Evolutionary conservation across 2,329 filamentous ascomycete genomes (phyloP).

Genomic region (Cladobotryum protrusum): DNA sequence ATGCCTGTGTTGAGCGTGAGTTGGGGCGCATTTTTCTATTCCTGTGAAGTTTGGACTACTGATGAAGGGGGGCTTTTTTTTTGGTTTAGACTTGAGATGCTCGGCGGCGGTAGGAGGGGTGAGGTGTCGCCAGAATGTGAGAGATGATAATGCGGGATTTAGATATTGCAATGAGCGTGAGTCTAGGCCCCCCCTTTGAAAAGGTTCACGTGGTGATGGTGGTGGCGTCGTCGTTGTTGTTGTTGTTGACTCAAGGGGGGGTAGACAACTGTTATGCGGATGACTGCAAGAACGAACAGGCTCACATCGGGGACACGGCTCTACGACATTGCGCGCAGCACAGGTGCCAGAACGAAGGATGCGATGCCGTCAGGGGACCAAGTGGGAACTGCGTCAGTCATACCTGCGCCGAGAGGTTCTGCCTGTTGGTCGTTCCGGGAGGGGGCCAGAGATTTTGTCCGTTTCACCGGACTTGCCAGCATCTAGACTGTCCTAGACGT

Average conservation of each 20-base stretch:
- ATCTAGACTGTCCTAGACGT: conserved; percentile 18
- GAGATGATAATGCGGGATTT: conserved; percentile 14
- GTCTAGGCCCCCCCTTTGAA: conserved; percentile 2
- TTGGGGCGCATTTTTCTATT: background rate
- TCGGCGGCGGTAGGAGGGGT: conserved; percentile 19
- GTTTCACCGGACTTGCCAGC: conserved; percentile 22
- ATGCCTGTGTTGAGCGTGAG: conserved; percentile 21
- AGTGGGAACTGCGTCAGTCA: conserved; percentile 21
- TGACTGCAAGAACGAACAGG: conserved; percentile 19
- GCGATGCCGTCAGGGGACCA: conserved; percentile 14
- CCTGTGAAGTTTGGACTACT: background rate
- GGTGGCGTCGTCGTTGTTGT: background rate
- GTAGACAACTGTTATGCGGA: conserved; percentile 23
- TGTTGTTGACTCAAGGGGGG: background rate
- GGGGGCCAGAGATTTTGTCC: conserved; percentile 22
- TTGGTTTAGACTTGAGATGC: conserved; percentile 17
- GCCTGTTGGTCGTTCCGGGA: conserved; percentile 18
- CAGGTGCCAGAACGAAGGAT: conserved; percentile 20
- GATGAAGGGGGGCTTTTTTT: background rate
- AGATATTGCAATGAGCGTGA: conserved; percentile 22
- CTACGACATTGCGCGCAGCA: conserved; percentile 23
- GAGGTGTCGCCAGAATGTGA: conserved; percentile 18
- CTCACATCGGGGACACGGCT: conserved; percentile 15
- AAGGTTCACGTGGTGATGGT: background rate
- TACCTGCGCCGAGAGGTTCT: conserved; percentile 22